Conservation (phyloP, 2,329 filamentous ascomycete genomes). For the Xylaria arbuscula region DNA sequence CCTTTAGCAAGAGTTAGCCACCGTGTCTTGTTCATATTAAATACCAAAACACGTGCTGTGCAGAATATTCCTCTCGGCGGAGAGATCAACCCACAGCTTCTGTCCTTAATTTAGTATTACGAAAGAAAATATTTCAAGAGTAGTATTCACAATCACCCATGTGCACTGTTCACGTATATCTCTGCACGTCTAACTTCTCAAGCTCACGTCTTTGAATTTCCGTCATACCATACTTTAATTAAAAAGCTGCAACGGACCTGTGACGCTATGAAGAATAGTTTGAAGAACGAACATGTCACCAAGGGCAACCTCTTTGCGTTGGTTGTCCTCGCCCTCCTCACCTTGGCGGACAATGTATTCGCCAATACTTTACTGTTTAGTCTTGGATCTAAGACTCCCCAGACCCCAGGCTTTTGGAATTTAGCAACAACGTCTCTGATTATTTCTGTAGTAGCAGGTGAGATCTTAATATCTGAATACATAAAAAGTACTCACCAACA, state of each 20-base stretch:
- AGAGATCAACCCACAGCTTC: neutral
- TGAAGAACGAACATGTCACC: neutral
- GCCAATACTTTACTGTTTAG: slow-evolving; percentile 15
- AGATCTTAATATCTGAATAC: neutral
- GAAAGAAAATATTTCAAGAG: neutral
- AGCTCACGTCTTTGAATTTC: neutral
- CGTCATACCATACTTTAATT: neutral
- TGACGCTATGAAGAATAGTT: slow-evolving; percentile 7
- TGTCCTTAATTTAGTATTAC: neutral
- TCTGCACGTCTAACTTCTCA: neutral
- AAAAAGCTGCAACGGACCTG: neutral
- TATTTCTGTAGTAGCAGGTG: slow-evolving; percentile 23
- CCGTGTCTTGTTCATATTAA: neutral
- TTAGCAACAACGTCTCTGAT: slow-evolving; percentile 17
- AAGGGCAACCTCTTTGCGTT: neutral
- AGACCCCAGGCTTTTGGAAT: slow-evolving; percentile 27
- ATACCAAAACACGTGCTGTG: too few species aligned
- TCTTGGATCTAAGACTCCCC: slow-evolving; percentile 1
- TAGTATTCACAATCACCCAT: neutral
- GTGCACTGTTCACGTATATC: neutral
- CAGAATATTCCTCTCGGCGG: too few species aligned
- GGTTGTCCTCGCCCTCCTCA: slow-evolving; percentile 21
- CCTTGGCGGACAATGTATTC: slow-evolving; percentile 23
- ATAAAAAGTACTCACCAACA: slow-evolving; percentile 2
- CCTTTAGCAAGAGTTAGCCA: neutral